Evolutionary conservation across 352 stramenopile genomes (phyloP).

Genomic region (Globisporangium abappressorium): DNA sequence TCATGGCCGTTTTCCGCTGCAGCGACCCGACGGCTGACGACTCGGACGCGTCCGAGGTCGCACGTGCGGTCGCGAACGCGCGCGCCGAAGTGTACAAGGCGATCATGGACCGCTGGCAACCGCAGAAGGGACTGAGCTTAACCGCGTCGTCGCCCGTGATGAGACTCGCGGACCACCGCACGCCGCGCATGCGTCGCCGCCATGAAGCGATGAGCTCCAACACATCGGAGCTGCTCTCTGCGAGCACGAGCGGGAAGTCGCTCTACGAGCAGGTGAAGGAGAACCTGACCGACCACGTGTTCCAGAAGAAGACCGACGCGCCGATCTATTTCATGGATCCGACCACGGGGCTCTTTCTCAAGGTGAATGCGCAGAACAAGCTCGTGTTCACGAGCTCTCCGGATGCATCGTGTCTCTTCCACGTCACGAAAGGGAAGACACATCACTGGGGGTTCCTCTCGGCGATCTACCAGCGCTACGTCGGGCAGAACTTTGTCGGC

Average conservation of each 20-base stretch:
- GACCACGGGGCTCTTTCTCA: slow-evolving; percentile 45
- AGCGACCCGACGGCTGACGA: slow-evolving; percentile 20
- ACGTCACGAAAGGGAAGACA: slow-evolving; percentile 65
- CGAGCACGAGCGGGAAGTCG: slow-evolving; percentile 45
- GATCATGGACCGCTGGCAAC: slow-evolving; percentile 45
- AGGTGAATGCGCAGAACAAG: slow-evolving; percentile 59
- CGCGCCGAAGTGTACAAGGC: slow-evolving; percentile 40
- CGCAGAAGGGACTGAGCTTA: slow-evolving; percentile 3
- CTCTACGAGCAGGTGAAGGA: slow-evolving; percentile 68
- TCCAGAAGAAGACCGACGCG: slow-evolving; percentile 34
- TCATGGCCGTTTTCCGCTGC: slow-evolving; percentile 9
- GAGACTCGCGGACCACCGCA: slow-evolving; percentile 15
- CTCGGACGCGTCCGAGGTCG: slow-evolving; percentile 9
- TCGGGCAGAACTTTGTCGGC: slow-evolving; percentile 77
- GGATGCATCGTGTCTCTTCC: slow-evolving; percentile 70
- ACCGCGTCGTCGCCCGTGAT: slow-evolving; percentile 18
- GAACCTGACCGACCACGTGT: slow-evolving; percentile 53
- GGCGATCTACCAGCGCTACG: slow-evolving; percentile 51
- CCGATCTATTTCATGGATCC: slow-evolving; percentile 74
- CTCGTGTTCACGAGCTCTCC: slow-evolving; percentile 59
- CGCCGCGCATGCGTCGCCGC: slow-evolving; percentile 1
- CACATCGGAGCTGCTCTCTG: slow-evolving; percentile 32
- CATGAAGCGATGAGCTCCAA: slow-evolving; percentile 19
- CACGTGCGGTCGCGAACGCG: slow-evolving; percentile 17
- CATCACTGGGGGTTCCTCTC: slow-evolving; percentile 83